These are phyloP conservation scores for Maudiozyma humilis DNA, from an alignment of 1,139 yeast species.

Conservation along the genomic window DNA sequence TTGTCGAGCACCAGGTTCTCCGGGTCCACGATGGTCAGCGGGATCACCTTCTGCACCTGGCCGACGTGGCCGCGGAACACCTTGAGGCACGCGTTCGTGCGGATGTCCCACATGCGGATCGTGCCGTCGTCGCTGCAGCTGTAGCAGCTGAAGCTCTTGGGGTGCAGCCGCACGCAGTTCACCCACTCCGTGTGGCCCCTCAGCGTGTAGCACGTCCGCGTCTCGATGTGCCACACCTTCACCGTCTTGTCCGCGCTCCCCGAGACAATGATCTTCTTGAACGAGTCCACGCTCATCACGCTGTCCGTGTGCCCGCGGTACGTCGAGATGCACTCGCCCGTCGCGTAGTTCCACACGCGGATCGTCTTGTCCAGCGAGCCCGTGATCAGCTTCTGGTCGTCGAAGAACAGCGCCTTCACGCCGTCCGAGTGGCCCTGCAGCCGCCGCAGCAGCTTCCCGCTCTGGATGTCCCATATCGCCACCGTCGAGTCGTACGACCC, in stretches of 20 bases:
- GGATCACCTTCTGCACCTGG: constrained; percentile 85
- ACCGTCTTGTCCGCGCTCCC: constrained; percentile 91
- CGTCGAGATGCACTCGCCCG: constrained; percentile 89
- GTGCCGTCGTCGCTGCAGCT: constrained; percentile 90
- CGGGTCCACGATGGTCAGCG: constrained; percentile 48
- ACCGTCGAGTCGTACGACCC: constrained; percentile 88
- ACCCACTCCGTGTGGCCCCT: constrained; percentile 94
- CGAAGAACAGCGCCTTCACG: constrained; percentile 75
- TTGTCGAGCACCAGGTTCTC: constrained; percentile 35
- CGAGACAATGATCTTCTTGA: constrained; percentile 76
- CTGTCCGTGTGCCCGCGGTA: constrained; percentile 88
- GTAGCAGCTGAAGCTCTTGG: constrained; percentile 67
- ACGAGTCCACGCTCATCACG: constrained; percentile 62
- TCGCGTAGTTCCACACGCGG: constrained; percentile 90
- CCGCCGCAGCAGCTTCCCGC: constrained; percentile 70
- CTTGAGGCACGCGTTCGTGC: constrained; percentile 66
- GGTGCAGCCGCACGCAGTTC: constrained; percentile 78
- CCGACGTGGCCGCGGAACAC: constrained; percentile 62
- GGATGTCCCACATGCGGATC: constrained; percentile 89
- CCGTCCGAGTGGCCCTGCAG: constrained; percentile 80
- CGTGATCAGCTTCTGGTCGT: constrained; percentile 78
- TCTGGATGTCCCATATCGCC: constrained; percentile 79
- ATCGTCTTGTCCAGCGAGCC: constrained; percentile 89
- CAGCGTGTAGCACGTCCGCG: constrained; percentile 82
- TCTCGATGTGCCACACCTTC: constrained; percentile 93